A percentile compares a stretch with the other conserved stretches of the same genome.
Evolutionary conservation across 2,329 filamentous ascomycete species (phyloP).

Genomic region (Epichloe bromicola): DNA sequence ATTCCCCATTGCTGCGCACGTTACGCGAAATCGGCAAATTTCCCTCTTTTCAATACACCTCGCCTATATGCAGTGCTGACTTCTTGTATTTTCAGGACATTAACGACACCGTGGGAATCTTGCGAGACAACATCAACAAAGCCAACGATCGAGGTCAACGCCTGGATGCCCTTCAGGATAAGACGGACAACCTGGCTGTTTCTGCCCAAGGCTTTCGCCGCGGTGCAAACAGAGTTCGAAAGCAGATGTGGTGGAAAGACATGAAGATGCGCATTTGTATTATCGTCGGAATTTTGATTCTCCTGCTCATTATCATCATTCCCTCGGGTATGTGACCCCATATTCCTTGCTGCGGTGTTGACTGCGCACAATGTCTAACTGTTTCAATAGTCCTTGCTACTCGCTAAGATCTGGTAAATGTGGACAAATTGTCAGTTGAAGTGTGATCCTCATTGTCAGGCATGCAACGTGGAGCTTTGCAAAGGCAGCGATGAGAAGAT

Average conservation of each 20-base stretch:
- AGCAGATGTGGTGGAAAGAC: conserved; percentile 99
- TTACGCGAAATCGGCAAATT: too few species aligned
- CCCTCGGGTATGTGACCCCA: conserved; percentile 55
- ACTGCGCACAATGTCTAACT: neutral
- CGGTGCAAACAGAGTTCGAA: conserved; percentile 89
- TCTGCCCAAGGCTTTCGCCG: conserved; percentile 93
- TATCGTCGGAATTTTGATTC: conserved; percentile 77
- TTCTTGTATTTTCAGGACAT: conserved; percentile 59
- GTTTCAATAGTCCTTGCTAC: conserved; percentile 22
- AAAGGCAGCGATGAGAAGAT: neutral
- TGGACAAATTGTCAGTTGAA: conserved; percentile 1
- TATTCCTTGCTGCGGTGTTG: neutral
- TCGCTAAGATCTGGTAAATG: conserved; percentile 14
- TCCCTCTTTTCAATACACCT: too few species aligned
- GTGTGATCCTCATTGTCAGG: neutral
- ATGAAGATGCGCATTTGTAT: conserved; percentile 99
- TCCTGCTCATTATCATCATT: conserved; percentile 89
- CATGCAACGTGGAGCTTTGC: neutral
- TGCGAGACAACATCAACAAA: conserved; percentile 97
- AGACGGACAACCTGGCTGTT: conserved; percentile 85
- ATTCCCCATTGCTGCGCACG: too few species aligned
- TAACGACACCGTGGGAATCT: conserved; percentile 85
- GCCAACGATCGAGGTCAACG: conserved; percentile 85
- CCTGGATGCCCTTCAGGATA: conserved; percentile 79
- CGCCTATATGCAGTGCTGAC: neutral